Evolutionary conservation across 2,329 filamentous ascomycete species (phyloP).

Genomic region (Lecanosticta acicola): DNA sequence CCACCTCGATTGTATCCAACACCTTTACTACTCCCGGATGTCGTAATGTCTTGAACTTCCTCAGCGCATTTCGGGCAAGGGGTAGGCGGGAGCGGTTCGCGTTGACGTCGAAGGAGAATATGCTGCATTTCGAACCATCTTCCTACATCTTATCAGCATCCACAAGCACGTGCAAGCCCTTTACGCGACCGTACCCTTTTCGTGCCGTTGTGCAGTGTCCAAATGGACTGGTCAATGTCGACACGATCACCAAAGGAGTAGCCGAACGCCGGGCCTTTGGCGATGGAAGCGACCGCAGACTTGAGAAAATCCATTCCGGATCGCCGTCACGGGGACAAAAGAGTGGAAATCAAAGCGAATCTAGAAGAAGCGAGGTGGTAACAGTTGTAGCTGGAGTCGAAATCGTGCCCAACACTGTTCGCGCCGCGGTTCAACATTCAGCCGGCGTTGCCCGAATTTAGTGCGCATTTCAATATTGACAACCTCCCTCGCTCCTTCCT

Average conservation of each 20-base stretch:
- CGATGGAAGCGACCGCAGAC: slow-evolving; percentile 93
- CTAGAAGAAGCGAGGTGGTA: too few relatives aligned
- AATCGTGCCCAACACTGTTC: too few relatives aligned
- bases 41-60: slow-evolving; percentile 85
- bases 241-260: slow-evolving; percentile 91
- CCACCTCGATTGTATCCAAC: slow-evolving; percentile 85
- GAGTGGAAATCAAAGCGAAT: too few relatives aligned
- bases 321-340: too few relatives aligned
- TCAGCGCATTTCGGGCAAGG: slow-evolving; percentile 86
- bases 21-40: slow-evolving; percentile 95
- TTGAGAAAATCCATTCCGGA: slow-evolving; percentile 91
- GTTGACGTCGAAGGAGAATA: slow-evolving; percentile 89
- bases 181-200: slow-evolving; percentile 59
- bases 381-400: too few relatives aligned
- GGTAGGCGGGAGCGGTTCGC: slow-evolving; percentile 75
- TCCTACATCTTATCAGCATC: slow-evolving; percentile 53
- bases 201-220: slow-evolving; percentile 92
- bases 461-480: background rate
- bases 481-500: too few relatives aligned
- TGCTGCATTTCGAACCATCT: slow-evolving; percentile 88
- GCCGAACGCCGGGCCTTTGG: slow-evolving; percentile 86
- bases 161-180: background rate
- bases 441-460: background rate
- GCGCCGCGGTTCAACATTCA: background rate
- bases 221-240: slow-evolving; percentile 88